Base-by-base conservation (phyloP, 495 filamentous ascomycete species). In the Aeminium ludgeri region DNA sequence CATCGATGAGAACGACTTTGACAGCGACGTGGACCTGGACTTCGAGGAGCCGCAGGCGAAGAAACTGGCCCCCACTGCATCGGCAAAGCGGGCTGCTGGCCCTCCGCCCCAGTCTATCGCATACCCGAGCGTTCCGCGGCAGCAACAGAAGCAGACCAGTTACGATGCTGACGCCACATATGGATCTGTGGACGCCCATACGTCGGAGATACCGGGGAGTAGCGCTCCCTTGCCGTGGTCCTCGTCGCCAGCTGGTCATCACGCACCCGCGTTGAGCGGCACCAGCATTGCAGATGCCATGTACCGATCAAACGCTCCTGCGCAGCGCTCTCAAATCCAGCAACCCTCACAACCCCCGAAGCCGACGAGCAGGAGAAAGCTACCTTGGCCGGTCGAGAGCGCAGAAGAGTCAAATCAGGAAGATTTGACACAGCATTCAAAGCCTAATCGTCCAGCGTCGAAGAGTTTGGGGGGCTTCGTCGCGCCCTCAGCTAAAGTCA, bases 1-100 rank as follows among this genome's bases (percentile, higher is more conserved):
- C 41, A 68, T 73, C 47, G 64, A 65, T 38, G 73, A 76, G 36
- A 66, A 74, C 38, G 80, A 83, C 45, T 80, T 83, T 51, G 76
- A 76, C 48, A 73, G 78, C 44, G 77, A 83, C 44, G 59, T 67
- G 2, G 70, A 78, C 23, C 57, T 81, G 7, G 72, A 82, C 34
- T 52, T 80, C 12, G 73, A 81, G 36, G 51, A 62, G 38, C 59
- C 59, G 0, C 46, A 52, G 0, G 43, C 51, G 1, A 62, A 59
- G 36, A 44, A 38, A 15, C 45, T 40, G 42, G 69, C 70, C 40
- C 66, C 69, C 0, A 52, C 58, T 7, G 57, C 68, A 13, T 50
- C 68, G 8, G 58, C 70, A 13, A 31, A 55, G 11, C 42, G 39
- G 6, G 56, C 32, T 8, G 11, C 36, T 3, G 10, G 5, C 6